Base-by-base conservation (phyloP, 495 filamentous ascomycete genomes). In the Xylaria venustula region DNA sequence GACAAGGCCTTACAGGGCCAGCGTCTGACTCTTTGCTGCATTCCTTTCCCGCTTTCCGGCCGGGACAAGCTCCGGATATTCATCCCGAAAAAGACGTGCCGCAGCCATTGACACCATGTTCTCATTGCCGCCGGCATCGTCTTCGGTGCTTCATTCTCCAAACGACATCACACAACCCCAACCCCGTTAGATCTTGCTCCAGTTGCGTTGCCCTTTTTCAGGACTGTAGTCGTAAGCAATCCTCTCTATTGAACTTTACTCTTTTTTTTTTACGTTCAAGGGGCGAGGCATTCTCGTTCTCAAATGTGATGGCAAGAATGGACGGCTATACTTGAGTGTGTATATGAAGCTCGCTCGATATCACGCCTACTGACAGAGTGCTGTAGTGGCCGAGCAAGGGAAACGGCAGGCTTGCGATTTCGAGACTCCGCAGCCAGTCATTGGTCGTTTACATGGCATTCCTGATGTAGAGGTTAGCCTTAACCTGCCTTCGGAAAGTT, bases 61-160 rank as follows among this genome's bases (percentile, higher is more conserved):
- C 48, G 28, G 48, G 17, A 23, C 30, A 37, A 51, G 48, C 8
- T 25, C 30, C 15, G 8, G 11, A 8, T 19, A 53, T 63, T 26
- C 60, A 65, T 49, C 57, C 42, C 34, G 47, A 58, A 17, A 65
- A 81, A 61, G 79, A 77, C 14, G 76, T 77, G 2, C 73, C 72
- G 62, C 66, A 71, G 23, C 77, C 79, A 0, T 62, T 73, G 4
- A 55, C 65, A 1, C 73, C 78, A 9, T 82, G 79, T 61, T 65
- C 54, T 20, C 67, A 82, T 65, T 82, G 79, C 61, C 72, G 71
- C 47, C 73, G 60, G 26, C 67, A 74, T 46, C 72, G 77, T 3
- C 64, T 81, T 6, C 77, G 79, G 62, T 81, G 79, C 52, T 60
- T 80, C 8, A 75, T 82, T 19, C 64, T 81, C 26, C 74, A 76